These are phyloP conservation scores for Picochlorum sp. DNA, from an alignment of 139 green algal species.

Conservation along the genomic window DNA sequence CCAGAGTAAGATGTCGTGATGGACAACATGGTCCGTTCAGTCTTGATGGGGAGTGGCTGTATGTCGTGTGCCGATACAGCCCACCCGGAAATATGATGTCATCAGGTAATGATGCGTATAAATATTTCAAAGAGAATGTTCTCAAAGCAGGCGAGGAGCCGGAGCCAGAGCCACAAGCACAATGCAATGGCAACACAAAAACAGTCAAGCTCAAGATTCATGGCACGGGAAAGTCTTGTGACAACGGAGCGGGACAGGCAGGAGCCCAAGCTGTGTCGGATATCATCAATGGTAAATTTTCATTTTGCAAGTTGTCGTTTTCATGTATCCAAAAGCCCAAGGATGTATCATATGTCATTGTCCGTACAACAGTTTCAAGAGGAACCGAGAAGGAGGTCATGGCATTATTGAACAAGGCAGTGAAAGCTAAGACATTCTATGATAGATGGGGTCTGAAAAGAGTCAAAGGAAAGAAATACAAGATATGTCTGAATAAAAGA, in stretches of 20 bases:
- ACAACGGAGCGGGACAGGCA: not conserved
- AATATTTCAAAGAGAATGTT: slow-evolving; percentile 1
- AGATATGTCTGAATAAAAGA: not conserved
- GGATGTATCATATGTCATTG: not conserved
- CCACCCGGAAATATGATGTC: not conserved
- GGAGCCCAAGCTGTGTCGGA: not conserved
- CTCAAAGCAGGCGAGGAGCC: not conserved
- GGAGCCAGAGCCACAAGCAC: too few relatives aligned
- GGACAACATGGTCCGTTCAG: not conserved
- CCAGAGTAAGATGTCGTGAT: not conserved
- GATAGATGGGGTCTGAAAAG: not conserved
- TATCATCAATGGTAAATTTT: too few relatives aligned
- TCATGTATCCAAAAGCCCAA: slow-evolving; percentile 4
- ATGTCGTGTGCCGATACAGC: not conserved
- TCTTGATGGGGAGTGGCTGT: not conserved
- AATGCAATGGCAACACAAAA: not conserved
- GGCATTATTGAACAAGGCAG: not conserved
- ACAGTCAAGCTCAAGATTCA: slow-evolving; percentile 3
- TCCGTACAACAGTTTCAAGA: not conserved
- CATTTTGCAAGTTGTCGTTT: not conserved
- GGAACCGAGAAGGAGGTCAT: not conserved
- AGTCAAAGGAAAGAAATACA: not conserved
- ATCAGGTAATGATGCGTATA: not conserved
- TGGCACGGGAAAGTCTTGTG: not conserved
- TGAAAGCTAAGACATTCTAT: slow-evolving; percentile 1